Evolutionary conservation across 2,329 filamentous ascomycete genomes (phyloP), one percentile per base, ranked within the genome.

Genomic region (Curvularia spicifera): DNA sequence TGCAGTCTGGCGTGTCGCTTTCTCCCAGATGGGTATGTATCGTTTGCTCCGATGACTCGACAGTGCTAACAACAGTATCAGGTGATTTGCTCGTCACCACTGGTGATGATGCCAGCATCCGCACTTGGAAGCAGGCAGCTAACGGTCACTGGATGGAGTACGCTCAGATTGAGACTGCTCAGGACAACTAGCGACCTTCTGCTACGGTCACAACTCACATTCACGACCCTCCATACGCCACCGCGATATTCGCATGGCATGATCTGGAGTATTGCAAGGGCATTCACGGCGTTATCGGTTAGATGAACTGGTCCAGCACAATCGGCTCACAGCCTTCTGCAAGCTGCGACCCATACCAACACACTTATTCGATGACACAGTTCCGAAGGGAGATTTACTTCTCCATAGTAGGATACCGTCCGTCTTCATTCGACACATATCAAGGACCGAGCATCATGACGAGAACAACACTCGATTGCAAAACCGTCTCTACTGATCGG

Each of bases 1-100:
- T 18, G 89, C 89, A 1, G 89, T 92, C 1, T 94, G 90, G 90
- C 82, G 89, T 22, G 87, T 93, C 2, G 85, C 85, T 0, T 94
- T 93, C 66, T 81, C 80, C 12, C 78, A 79, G 28, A 78, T 79
- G 72, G 80, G 78, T 78, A 73, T 56, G 75, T 66, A 39, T 9
- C 18, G 24, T 29, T 18, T 4, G 7, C 20, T 5, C n/a, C 31
- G 12, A 12, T 24, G 20, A 4, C 26, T 22, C 22, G n/a, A 7
- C 13, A 49, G n/a, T 50, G 22, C 56, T 67, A 39, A 69, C 52
- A 83, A 84, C 82, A 8, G 31, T 8, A 6, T 13, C 87, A 79
- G 89, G 89, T 4, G 89, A 91, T 74, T 83, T 93, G 12, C 79
- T 94, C 7, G 87, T 90, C 1, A 90, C 88, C 40, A 90, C 90